Base-by-base conservation (phyloP, 2,329 filamentous ascomycete species). In the Pestalotiopsis sp. region DNA sequence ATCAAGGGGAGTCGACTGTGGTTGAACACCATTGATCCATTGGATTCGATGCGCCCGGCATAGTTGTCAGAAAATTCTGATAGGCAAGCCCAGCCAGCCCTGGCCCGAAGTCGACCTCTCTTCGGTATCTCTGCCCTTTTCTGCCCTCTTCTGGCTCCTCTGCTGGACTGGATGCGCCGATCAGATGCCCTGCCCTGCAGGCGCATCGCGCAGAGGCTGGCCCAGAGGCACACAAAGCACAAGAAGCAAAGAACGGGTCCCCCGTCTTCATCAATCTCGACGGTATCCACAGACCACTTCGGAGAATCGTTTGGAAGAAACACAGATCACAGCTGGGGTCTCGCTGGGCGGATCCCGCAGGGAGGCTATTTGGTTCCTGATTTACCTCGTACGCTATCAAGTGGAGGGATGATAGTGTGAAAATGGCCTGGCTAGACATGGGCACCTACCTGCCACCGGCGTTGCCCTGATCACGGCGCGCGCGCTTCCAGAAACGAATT, bases 61-160 rank as follows among this genome's bases (percentile, higher is more conserved):
- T 63, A 64, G 49, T 58, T 36, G 67, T 61, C 27, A 20, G 68
- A 63, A 69, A 66, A 69, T 69, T 68, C 66, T 67, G 39, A 56
- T 65, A 57, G 68, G 63, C 64, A 58, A 62, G 31, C 36, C 59
- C 31, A 62, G 69, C 66, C 59, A 62, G n/a, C 59, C 31, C 59
- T 39, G 23, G 57, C 23, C 12, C 23, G n/a, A 17, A 52, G 9
- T 20, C 14, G 20, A 52, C 45, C 45, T 52, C 14, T n/a, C 20
- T 52, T 52, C 45, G 45, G 45, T 52, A 52, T 52, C 14, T 52
- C 45, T 52, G 45, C 45, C 45, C 45, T 52, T 52, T 52, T 52
- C 17, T 49, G n/a, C 41, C n/a, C 14, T 11, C 39, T 41, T 14
- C 39, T 41, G 14, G 41, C 12, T 52, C 45, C 17, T n/a, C 20